These are phyloP conservation scores for Zangia roseola DNA, from an alignment of 768 basidiomycete species.

Conservation along the genomic window DNA sequence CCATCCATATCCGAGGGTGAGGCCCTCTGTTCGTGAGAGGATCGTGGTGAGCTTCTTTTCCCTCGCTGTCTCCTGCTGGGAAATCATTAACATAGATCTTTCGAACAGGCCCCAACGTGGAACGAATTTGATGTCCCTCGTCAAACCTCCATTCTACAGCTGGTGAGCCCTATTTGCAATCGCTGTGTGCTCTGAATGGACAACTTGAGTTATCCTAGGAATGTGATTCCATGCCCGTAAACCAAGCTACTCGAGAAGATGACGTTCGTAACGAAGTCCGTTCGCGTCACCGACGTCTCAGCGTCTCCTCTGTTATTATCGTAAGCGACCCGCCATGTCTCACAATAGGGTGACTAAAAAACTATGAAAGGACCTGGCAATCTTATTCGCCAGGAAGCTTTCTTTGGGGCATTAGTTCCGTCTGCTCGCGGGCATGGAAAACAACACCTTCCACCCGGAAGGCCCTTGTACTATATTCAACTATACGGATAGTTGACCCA, in stretches of 20 bases:
- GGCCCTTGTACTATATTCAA: too few species aligned
- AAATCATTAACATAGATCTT: constrained; percentile 6
- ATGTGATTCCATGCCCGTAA: neutral
- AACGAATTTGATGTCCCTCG: neutral
- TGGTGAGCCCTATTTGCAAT: constrained; percentile 6
- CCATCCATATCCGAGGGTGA: constrained; percentile 30
- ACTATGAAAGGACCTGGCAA: constrained; percentile 24
- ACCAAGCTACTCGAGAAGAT: constrained; percentile 8
- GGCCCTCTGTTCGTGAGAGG: constrained; percentile 24
- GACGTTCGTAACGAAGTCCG: neutral
- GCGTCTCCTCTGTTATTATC: constrained; percentile 20
- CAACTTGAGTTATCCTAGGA: constrained; percentile 12
- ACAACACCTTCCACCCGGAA: neutral
- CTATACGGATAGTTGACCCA: neutral
- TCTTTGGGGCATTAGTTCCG: neutral
- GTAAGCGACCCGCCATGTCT: constrained; percentile 12
- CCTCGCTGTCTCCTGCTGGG: constrained; percentile 6
- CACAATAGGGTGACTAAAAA: neutral
- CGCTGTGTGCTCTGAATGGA: neutral
- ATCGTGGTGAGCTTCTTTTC: constrained; percentile 17
- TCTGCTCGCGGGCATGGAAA: neutral
- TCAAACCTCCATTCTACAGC: neutral
- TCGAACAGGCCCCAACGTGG: constrained; percentile 9
- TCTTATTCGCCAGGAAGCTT: constrained; percentile 7
- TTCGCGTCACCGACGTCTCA: constrained; percentile 12